Evolutionary conservation across 1,284 basidiomycete species (phyloP).

Genomic region (Cystobasidiaceae sp.): DNA sequence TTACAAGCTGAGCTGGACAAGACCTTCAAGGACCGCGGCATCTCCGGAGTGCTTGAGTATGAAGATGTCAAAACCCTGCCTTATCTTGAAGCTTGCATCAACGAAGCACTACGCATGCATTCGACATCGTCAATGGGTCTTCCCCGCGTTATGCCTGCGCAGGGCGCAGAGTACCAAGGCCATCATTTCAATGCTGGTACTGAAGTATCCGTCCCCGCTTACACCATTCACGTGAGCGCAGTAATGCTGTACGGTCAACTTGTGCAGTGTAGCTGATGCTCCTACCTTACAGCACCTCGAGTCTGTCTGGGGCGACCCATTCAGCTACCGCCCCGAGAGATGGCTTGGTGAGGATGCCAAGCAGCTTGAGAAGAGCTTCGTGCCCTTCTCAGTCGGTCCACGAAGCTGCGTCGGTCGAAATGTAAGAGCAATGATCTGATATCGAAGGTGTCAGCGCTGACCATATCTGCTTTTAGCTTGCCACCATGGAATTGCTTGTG

Average conservation of each 20-base stretch:
- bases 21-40: slow-evolving; percentile 55
- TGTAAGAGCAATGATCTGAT: not conserved
- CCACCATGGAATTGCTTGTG: slow-evolving; percentile 65
- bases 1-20: slow-evolving; percentile 77
- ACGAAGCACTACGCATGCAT: slow-evolving; percentile 73
- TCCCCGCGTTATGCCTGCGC: slow-evolving; percentile 67
- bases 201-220: slow-evolving; percentile 45
- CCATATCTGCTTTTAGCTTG: slow-evolving; percentile 56
- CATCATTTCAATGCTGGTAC: slow-evolving; percentile 66
- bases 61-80: slow-evolving; percentile 59
- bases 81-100: slow-evolving; percentile 68
- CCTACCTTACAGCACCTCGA: slow-evolving; percentile 67
- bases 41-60: slow-evolving; percentile 39
- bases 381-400: slow-evolving; percentile 55
- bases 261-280: slow-evolving; percentile 43
- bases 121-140: slow-evolving; percentile 70
- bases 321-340: slow-evolving; percentile 56
- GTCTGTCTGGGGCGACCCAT: slow-evolving; percentile 67
- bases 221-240: not conserved
- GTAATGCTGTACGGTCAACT: not conserved
- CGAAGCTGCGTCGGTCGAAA: slow-evolving; percentile 45
- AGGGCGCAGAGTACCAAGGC: slow-evolving; percentile 56
- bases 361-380: slow-evolving; percentile 63
- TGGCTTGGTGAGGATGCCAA: slow-evolving; percentile 70
- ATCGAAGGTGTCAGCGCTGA: not conserved